A percentile compares a stretch with the other conserved stretches of the same genome.
phyloP scores from a whole-genome alignment of 495 filamentous ascomycete genomes.

The Penicillium daleae region DNA sequence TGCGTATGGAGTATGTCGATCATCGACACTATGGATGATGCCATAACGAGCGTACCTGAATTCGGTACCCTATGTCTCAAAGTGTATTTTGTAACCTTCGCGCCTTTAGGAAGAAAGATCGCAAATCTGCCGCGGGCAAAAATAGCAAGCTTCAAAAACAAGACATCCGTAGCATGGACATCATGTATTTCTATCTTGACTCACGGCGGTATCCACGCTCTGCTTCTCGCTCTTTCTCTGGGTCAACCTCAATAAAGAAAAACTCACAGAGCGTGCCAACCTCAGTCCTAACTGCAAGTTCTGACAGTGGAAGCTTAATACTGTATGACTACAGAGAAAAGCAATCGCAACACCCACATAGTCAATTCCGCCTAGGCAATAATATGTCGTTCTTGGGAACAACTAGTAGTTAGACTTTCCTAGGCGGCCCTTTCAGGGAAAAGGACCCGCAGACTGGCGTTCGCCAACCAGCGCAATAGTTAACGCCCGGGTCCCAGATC shows the following conservation, averaged over 20 bases:
- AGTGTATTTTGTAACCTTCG: not conserved
- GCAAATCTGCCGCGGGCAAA: not conserved
- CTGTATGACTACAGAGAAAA: no score
- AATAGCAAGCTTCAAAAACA: not conserved
- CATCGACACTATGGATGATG: not conserved
- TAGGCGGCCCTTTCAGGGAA: conserved; percentile 1
- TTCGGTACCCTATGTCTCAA: not conserved
- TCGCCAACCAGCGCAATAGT: conserved; percentile 1
- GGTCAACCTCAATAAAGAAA: not conserved
- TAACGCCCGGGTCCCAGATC: not conserved
- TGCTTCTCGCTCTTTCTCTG: no score
- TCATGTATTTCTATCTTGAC: not conserved
- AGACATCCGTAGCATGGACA: not conserved
- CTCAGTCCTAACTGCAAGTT: not conserved
- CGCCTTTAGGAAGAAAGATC: not conserved
- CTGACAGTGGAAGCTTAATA: not conserved
- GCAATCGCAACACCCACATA: no score
- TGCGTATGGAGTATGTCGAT: not conserved
- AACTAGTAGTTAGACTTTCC: no score
- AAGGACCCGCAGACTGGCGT: not conserved
- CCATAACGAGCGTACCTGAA: no score
- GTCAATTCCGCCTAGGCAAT: no score
- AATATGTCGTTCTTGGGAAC: no score
- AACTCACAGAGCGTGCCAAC: not conserved
- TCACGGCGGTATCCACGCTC: no score